Conservation (phyloP, 352 stramenopile genomes). For the Globisporangium nodosum region DNA sequence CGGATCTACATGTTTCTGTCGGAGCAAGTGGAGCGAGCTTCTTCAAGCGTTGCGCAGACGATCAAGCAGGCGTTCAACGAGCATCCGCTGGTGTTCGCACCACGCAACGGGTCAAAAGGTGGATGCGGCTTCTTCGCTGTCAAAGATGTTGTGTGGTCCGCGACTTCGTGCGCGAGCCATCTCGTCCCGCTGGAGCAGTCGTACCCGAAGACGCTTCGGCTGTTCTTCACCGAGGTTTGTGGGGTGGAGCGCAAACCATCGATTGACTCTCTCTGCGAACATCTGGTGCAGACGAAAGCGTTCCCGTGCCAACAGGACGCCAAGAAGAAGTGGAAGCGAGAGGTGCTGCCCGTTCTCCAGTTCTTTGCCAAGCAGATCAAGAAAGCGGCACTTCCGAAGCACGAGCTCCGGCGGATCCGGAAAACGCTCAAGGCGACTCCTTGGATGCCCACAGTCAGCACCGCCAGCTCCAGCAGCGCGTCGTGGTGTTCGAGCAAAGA, state of each 20-base stretch:
- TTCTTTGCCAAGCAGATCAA: conserved; percentile 34
- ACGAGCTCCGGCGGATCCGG: conserved; percentile 35
- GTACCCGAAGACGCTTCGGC: conserved; percentile 42
- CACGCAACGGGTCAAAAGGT: not conserved
- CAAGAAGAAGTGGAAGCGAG: conserved; percentile 28
- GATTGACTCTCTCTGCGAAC: conserved; percentile 34
- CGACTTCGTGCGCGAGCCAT: conserved; percentile 21
- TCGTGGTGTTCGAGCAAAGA: conserved; percentile 25
- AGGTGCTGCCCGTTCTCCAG: conserved; percentile 34
- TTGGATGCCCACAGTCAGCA: conserved; percentile 27
- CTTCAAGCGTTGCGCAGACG: conserved; percentile 2
- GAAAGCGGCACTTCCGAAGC: conserved; percentile 34
- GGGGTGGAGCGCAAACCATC: conserved; percentile 61
- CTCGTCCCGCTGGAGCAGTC: conserved; percentile 37
- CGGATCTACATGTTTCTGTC: conserved; percentile 39
- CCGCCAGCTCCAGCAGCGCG: conserved; percentile 9
- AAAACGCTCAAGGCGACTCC: conserved; percentile 30
- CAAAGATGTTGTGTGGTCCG: conserved; percentile 40
- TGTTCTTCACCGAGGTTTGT: conserved; percentile 64
- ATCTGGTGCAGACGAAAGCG: conserved; percentile 13
- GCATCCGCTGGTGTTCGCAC: conserved; percentile 24
- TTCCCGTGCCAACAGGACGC: not conserved
- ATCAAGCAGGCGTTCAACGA: conserved; percentile 23
- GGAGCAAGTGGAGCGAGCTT: conserved; percentile 14
- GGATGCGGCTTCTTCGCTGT: conserved; percentile 18